Conservation (phyloP, 1,284 basidiomycete species). For the Cystobasidium sp. region DNA sequence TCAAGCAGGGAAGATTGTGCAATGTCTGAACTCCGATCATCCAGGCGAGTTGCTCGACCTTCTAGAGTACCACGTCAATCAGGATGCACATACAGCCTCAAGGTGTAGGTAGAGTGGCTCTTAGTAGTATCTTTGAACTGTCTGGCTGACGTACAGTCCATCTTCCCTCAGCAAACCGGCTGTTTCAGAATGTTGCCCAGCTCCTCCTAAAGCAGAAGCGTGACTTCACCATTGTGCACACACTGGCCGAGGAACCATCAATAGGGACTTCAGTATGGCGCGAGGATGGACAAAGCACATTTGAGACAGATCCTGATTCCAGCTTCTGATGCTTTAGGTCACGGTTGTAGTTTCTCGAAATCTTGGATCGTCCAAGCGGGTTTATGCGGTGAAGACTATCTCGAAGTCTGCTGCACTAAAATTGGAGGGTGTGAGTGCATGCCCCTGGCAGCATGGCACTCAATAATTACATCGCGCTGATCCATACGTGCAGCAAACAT, state of each 20-base stretch:
- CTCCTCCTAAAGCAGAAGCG: slow-evolving; percentile 9
- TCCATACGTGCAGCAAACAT: slow-evolving; percentile 22
- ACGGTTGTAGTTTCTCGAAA: slow-evolving; percentile 11
- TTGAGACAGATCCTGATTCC: background rate
- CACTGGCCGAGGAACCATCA: slow-evolving; percentile 24
- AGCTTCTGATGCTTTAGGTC: slow-evolving; percentile 4
- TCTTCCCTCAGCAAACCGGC: slow-evolving; percentile 1
- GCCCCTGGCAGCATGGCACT: too few species aligned
- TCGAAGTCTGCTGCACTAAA: slow-evolving; percentile 29
- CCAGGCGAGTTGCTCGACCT: slow-evolving; percentile 32
- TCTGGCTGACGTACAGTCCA: background rate
- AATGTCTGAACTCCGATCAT: slow-evolving; percentile 22
- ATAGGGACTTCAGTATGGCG: slow-evolving; percentile 22
- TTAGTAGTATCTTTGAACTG: background rate
- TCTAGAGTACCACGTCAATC: slow-evolving; percentile 22
- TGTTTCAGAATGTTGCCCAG: slow-evolving; percentile 18
- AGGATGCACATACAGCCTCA: background rate
- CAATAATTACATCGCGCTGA: background rate
- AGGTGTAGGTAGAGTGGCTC: background rate
- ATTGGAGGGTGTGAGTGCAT: slow-evolving; percentile 30
- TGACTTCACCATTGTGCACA: slow-evolving; percentile 37
- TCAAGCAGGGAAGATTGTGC: background rate
- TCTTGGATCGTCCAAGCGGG: slow-evolving; percentile 23
- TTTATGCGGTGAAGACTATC: slow-evolving; percentile 40
- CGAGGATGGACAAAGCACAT: too few species aligned